Evolutionary conservation across 768 basidiomycete species (phyloP).

Genomic region (Coprinellus micaceus): DNA sequence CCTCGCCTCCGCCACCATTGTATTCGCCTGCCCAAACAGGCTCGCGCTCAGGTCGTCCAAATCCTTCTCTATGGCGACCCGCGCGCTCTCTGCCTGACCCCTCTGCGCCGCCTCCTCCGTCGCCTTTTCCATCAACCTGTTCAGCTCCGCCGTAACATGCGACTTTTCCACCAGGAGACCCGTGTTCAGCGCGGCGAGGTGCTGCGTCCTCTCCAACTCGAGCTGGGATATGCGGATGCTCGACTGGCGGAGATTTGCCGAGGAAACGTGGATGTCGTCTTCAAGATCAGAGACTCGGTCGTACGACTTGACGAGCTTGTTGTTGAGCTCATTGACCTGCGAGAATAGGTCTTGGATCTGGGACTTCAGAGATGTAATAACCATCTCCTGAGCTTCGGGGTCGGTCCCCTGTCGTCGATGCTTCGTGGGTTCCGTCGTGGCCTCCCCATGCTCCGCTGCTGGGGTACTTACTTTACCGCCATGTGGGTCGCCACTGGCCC

Average conservation of each 20-base stretch:
- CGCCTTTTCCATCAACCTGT: conserved; percentile 89
- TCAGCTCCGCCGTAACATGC: conserved; percentile 89
- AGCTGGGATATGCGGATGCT: conserved; percentile 71
- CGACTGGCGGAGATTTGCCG: conserved; percentile 54
- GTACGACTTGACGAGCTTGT: conserved; percentile 89
- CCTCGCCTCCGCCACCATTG: conserved; percentile 95
- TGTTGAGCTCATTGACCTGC: conserved; percentile 87
- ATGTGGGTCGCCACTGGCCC: neutral
- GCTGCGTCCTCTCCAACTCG: conserved; percentile 81
- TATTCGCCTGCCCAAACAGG: conserved; percentile 90
- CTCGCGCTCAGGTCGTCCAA: conserved; percentile 90
- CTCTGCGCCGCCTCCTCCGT: conserved; percentile 90
- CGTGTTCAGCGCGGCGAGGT: conserved; percentile 85
- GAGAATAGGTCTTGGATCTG: conserved; percentile 86
- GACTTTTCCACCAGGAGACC: conserved; percentile 89
- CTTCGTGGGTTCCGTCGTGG: neutral
- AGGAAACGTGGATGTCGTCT: conserved; percentile 74
- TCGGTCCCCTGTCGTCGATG: conserved; percentile 21
- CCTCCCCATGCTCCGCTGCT: neutral
- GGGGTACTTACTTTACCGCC: neutral
- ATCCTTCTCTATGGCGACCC: conserved; percentile 84
- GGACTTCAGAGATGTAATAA: conserved; percentile 73
- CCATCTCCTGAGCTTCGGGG: conserved; percentile 73
- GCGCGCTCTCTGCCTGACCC: conserved; percentile 85
- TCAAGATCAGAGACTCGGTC: conserved; percentile 91